These are phyloP conservation scores for Sarocladium kiliense DNA, from an alignment of 2,329 filamentous ascomycete genomes.

Conservation along the genomic window DNA sequence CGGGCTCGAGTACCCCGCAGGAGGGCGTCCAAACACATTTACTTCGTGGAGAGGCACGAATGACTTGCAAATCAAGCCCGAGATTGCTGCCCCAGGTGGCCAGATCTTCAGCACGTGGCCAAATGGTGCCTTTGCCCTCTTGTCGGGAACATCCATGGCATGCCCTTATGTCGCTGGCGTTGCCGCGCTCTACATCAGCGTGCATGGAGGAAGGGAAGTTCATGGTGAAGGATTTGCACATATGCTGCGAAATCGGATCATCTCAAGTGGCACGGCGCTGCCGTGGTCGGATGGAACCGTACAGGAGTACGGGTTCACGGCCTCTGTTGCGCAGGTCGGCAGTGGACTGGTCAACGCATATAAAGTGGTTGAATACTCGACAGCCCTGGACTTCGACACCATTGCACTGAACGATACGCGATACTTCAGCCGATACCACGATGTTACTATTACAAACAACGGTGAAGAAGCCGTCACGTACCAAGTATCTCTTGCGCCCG, in stretches of 20 bases:
- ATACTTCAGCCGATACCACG: slow-evolving; percentile 24
- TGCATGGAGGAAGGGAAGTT: slow-evolving; percentile 23
- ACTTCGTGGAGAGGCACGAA: slow-evolving; percentile 38
- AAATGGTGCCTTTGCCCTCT: slow-evolving; percentile 22
- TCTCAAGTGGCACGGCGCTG: slow-evolving; percentile 24
- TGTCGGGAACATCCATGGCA: slow-evolving; percentile 45
- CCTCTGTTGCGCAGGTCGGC: slow-evolving; percentile 33
- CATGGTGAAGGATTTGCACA: slow-evolving; percentile 25
- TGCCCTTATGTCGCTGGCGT: slow-evolving; percentile 40
- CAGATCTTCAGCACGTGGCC: slow-evolving; percentile 33
- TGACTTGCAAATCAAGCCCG: slow-evolving; percentile 37
- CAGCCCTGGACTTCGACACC: slow-evolving; percentile 30
- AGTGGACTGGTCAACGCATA: slow-evolving; percentile 36
- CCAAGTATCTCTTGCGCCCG: slow-evolving; percentile 20
- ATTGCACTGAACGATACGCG: slow-evolving; percentile 39
- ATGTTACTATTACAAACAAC: slow-evolving; percentile 28
- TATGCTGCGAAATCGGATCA: slow-evolving; percentile 23
- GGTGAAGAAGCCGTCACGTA: slow-evolving; percentile 28
- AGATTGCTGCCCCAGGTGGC: slow-evolving; percentile 37
- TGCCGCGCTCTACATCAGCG: slow-evolving; percentile 29
- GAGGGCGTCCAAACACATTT: slow-evolving; percentile 31
- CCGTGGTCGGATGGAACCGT: slow-evolving; percentile 20
- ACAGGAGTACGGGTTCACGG: slow-evolving; percentile 16
- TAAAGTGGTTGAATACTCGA: slow-evolving; percentile 32
- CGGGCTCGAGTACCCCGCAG: slow-evolving; percentile 19